Evolutionary conservation across 345 rosid species (phyloP), one percentile per base, ranked within the genome.

Genomic region (Eucalyptus tenuipes): DNA sequence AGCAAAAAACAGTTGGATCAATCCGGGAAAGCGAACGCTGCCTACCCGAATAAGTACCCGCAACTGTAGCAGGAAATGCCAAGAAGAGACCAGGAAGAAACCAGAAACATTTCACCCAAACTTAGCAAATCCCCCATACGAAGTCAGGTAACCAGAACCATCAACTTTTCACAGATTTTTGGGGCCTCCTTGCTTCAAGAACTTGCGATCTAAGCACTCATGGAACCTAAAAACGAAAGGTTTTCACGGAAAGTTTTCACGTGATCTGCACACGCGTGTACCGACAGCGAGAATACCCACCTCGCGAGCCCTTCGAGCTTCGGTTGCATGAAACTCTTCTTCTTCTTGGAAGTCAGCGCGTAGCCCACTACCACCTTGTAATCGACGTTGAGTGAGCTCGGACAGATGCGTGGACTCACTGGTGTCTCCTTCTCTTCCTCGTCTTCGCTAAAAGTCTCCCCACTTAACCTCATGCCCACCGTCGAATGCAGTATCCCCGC

Each of bases 291-390:
- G 40, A 20, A 53, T 80, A 81, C 87, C 64, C 52, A 89, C 90
- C 90, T 5, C 15, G 99, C 99, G 52, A 97, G 90, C 57, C 89
- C 88, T 91, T 95, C 97, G 89, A 97, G 95, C 89, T 95, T 93
- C 71, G 99, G 99, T 91, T 95, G 97, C 94, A 97, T 92, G 91
- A 97, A 97, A 92, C 99, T 95, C 92, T 94, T 95, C 92, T 91
- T 96, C 95, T 97, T 97, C 97, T 97, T 97, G 13, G 94, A 90
- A 80, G 98, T 97, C 89, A 97, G 94, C 90, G 99, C 99, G 88
- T 97, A 95, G 31, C 99, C 99, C 37, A 97, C 99, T 59, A 95
- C 95, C 88, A 29, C 61, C 68, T 24, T 44, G 64, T 37, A 10
- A 75, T 75, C 47, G 82, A 75, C 82, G 82, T 75, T 7, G 47